Percentiles rank a stretch among this genome's conserved stretches.
Conservation (phyloP, 1,284 basidiomycete genomes). For the Sporisorium scitamineum region DNA sequence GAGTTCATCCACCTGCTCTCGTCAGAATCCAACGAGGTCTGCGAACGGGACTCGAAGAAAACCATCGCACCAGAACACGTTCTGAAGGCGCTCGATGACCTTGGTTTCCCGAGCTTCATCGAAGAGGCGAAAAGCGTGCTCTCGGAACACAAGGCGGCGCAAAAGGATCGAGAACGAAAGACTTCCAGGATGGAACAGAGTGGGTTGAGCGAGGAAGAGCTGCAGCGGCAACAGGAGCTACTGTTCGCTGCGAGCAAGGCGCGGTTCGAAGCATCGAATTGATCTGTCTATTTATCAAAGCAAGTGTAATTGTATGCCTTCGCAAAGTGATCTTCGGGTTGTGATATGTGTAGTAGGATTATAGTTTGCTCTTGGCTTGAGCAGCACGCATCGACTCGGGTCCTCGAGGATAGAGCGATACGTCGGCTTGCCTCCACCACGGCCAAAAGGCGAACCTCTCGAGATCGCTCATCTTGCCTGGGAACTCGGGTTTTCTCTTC, state of each 20-base stretch:
- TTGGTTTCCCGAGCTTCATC: slow-evolving; percentile 89
- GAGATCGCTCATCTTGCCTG: slow-evolving; percentile 45
- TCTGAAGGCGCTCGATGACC: slow-evolving; percentile 86
- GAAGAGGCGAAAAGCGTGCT: slow-evolving; percentile 90
- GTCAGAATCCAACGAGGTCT: slow-evolving; percentile 96
- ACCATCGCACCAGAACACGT: slow-evolving; percentile 99
- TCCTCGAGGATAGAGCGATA: slow-evolving; percentile 21
- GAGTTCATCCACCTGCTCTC: slow-evolving; percentile 99
- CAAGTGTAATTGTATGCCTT: slow-evolving; percentile 2
- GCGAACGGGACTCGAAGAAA: slow-evolving; percentile 98
- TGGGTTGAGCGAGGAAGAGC: slow-evolving; percentile 90
- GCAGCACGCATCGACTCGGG: slow-evolving; percentile 36
- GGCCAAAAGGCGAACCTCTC: slow-evolving; percentile 56
- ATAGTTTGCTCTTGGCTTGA: slow-evolving; percentile 22
- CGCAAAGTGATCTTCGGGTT: not conserved
- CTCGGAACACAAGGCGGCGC: slow-evolving; percentile 93
- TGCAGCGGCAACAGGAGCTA: slow-evolving; percentile 86
- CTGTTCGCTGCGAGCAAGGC: slow-evolving; percentile 87
- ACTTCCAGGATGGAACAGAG: slow-evolving; percentile 79
- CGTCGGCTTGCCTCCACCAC: slow-evolving; percentile 58
- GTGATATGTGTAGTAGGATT: not conserved
- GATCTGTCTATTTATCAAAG: not conserved
- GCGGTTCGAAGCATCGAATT: slow-evolving; percentile 71
- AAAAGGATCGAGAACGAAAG: slow-evolving; percentile 81
- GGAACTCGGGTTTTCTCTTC: slow-evolving; percentile 48